phyloP scores from a whole-genome alignment of 768 basidiomycete genomes.

The Boletus sensibilis region DNA sequence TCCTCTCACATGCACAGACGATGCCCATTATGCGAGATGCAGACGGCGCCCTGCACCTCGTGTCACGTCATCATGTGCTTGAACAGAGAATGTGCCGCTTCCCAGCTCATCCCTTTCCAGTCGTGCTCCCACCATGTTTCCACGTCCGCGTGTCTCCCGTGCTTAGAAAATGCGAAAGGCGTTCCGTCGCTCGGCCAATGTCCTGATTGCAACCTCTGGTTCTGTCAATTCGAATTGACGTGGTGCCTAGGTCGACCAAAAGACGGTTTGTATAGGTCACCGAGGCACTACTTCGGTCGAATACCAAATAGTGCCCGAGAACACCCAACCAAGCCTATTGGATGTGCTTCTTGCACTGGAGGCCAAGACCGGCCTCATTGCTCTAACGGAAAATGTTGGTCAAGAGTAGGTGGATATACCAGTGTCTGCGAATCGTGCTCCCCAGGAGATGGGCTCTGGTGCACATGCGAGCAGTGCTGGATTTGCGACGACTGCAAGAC shows the following conservation, averaged over 20 bases:
- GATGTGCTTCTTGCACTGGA: slow-evolving; percentile 8
- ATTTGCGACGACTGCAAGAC: slow-evolving; percentile 25
- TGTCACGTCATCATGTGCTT: slow-evolving; percentile 18
- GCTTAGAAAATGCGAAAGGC: slow-evolving; percentile 1
- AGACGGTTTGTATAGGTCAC: background rate
- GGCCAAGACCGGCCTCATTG: slow-evolving; percentile 11
- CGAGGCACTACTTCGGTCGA: background rate
- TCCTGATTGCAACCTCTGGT: slow-evolving; percentile 23
- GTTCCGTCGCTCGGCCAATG: slow-evolving; percentile 17
- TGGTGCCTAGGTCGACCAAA: slow-evolving; percentile 27
- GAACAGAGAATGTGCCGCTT: slow-evolving; percentile 17
- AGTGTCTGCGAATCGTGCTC: slow-evolving; percentile 20
- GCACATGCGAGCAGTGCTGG: slow-evolving; percentile 21
- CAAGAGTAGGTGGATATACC: slow-evolving; percentile 5
- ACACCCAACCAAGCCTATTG: slow-evolving; percentile 15
- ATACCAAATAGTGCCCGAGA: slow-evolving; percentile 4
- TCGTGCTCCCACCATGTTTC: slow-evolving; percentile 16
- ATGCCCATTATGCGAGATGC: slow-evolving; percentile 16
- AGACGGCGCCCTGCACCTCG: slow-evolving; percentile 6
- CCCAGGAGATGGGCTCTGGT: slow-evolving; percentile 21
- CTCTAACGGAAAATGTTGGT: slow-evolving; percentile 20
- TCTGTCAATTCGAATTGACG: slow-evolving; percentile 18
- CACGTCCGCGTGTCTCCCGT: slow-evolving; percentile 7
- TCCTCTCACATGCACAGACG: background rate
- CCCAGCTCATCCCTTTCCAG: slow-evolving; percentile 15